phyloP scores from a whole-genome alignment of 768 basidiomycete genomes.

The Auriscalpium microsporum region DNA sequence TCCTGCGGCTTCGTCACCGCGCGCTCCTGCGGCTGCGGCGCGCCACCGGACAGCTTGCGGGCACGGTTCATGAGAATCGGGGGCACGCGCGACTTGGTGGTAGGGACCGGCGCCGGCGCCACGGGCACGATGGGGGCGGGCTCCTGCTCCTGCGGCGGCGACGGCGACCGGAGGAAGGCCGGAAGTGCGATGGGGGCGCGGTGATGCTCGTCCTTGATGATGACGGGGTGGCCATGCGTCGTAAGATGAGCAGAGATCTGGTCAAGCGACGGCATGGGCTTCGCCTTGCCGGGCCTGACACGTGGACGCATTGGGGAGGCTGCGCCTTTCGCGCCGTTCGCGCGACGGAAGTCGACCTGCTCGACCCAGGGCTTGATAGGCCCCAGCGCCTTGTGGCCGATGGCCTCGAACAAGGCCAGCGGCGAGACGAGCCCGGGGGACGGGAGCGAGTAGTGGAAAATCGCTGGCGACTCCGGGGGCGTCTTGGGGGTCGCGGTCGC shows the following conservation, averaged over 20 bases:
- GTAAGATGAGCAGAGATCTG: constrained; percentile 63
- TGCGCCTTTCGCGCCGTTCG: neutral
- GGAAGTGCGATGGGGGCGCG: constrained; percentile 25
- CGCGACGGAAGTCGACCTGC: constrained; percentile 50
- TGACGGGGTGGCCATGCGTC: constrained; percentile 26
- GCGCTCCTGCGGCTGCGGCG: neutral
- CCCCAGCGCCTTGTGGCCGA: constrained; percentile 18
- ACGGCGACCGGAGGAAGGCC: constrained; percentile 21
- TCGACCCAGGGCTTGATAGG: constrained; percentile 48
- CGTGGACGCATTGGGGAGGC: constrained; percentile 22
- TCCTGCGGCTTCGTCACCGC: neutral
- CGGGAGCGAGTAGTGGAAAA: constrained; percentile 62
- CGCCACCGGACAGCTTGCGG: neutral
- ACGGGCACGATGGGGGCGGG: neutral
- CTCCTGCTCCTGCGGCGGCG: neutral
- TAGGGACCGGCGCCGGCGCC: neutral
- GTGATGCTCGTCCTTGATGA: constrained; percentile 17
- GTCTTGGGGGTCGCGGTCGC: constrained; percentile 52
- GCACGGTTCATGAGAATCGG: neutral
- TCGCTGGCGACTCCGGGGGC: constrained; percentile 60
- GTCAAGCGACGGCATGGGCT: constrained; percentile 58
- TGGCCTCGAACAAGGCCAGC: constrained; percentile 45
- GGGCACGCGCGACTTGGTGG: neutral
- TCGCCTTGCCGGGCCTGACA: constrained; percentile 11
- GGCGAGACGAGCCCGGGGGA: constrained; percentile 62